Percentiles rank a stretch among this genome's conserved stretches.
Conservation (phyloP, 768 basidiomycete genomes). For the Tephrocybe sp. region DNA sequence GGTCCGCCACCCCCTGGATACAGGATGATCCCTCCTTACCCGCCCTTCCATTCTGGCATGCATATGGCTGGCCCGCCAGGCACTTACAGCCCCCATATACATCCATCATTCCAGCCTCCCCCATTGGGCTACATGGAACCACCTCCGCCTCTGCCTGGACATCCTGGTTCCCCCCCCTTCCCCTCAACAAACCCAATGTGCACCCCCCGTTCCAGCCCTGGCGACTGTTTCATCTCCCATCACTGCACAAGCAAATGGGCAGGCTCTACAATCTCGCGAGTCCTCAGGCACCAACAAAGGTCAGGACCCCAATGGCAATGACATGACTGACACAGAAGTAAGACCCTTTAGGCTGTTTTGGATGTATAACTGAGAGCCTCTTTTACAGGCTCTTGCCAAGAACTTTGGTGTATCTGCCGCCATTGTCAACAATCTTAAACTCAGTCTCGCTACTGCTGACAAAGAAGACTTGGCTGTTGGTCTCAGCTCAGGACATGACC, state of each 20-base stretch:
- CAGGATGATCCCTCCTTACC: conserved; percentile 38
- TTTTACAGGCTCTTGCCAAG: conserved; percentile 63
- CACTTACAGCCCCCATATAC: conserved; percentile 56
- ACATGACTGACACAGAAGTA: conserved; percentile 72
- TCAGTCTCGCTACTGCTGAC: conserved; percentile 47
- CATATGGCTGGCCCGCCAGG: conserved; percentile 39
- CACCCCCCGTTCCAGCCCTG: conserved; percentile 25
- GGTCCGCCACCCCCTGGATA: conserved; percentile 37
- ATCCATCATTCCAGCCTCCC: conserved; percentile 59
- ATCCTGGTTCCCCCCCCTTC: conserved; percentile 26
- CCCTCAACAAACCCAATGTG: conserved; percentile 38
- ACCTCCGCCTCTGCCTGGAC: conserved; percentile 30
- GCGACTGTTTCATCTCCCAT: conserved; percentile 22
- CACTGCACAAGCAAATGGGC: conserved; percentile 16
- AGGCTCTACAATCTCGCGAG: conserved; percentile 20
- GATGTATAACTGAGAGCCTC: not conserved
- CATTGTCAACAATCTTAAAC: conserved; percentile 65
- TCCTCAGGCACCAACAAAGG: conserved; percentile 54
- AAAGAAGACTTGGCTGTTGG: conserved; percentile 80
- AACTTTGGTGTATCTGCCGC: conserved; percentile 75
- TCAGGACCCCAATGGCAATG: conserved; percentile 76
- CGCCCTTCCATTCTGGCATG: conserved; percentile 35
- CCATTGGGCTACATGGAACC: conserved; percentile 25
- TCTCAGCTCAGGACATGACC: conserved; percentile 69
- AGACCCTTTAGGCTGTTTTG: conserved; percentile 7